Evolutionary conservation across 768 basidiomycete genomes (phyloP).

Genomic region (Boletus huronensis): DNA sequence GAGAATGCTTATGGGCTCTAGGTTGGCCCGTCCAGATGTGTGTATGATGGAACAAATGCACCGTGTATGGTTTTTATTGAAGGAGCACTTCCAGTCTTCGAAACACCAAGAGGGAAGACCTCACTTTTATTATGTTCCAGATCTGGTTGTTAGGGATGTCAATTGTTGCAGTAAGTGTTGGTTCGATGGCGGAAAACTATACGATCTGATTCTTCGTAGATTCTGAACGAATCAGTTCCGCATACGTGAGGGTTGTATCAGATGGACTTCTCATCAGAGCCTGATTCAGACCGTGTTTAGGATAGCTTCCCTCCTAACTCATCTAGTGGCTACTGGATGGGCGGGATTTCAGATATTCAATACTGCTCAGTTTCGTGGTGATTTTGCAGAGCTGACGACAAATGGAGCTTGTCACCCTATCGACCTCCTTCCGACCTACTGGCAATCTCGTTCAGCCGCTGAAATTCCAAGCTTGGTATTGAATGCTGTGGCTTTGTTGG

Average conservation of each 20-base stretch:
- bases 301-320: constrained; percentile 68
- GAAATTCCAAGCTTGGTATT: constrained; percentile 63
- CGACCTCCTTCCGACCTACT: constrained; percentile 61
- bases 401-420: constrained; percentile 59
- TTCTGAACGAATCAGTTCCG: constrained; percentile 75
- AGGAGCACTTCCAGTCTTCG: constrained; percentile 44
- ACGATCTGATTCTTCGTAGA: constrained; percentile 7
- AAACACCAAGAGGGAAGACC: constrained; percentile 74
- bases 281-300: constrained; percentile 19
- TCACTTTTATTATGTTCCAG: constrained; percentile 75
- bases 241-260: constrained; percentile 44
- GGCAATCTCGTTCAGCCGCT: constrained; percentile 54
- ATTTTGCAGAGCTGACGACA: constrained; percentile 44
- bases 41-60: constrained; percentile 25
- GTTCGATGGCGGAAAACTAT: constrained; percentile 18
- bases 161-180: constrained; percentile 47
- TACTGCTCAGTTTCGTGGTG: constrained; percentile 47
- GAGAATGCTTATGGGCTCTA: constrained; percentile 54
- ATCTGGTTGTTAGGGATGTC: constrained; percentile 81
- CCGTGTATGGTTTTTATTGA: not conserved
- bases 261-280: not conserved
- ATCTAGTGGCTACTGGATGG: constrained; percentile 72
- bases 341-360: constrained; percentile 60
- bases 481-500: constrained; percentile 56
- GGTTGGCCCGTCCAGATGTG: constrained; percentile 72